phyloP scores from a whole-genome alignment of 441 rosid genomes.

The Brassica hybrid region DNA sequence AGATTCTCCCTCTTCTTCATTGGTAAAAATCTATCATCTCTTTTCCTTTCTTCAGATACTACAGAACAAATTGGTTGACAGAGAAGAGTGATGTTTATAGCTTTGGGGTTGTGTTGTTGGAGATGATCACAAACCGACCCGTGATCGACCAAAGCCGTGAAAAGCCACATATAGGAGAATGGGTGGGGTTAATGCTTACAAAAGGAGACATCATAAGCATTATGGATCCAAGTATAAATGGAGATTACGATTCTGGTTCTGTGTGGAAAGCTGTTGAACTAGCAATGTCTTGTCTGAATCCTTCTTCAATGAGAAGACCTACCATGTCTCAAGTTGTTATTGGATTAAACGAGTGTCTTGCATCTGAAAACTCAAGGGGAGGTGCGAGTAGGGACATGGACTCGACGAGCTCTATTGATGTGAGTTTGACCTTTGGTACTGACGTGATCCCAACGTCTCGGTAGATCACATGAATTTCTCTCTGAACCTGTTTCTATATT shows the following conservation, averaged over 20 bases:
- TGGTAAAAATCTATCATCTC: neutral
- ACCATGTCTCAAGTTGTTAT: slow-evolving; percentile 51
- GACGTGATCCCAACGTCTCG: slow-evolving; percentile 21
- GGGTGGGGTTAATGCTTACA: slow-evolving; percentile 49
- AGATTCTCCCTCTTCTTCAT: neutral
- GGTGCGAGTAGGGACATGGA: slow-evolving; percentile 18
- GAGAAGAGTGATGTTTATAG: slow-evolving; percentile 54
- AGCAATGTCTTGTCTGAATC: slow-evolving; percentile 54
- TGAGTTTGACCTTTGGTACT: slow-evolving; percentile 28
- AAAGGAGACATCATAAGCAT: slow-evolving; percentile 52
- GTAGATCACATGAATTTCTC: neutral
- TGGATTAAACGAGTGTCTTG: slow-evolving; percentile 57
- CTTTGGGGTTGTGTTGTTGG: slow-evolving; percentile 49
- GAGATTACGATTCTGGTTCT: slow-evolving; percentile 48
- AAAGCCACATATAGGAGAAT: slow-evolving; percentile 41
- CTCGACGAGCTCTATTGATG: slow-evolving; percentile 35
- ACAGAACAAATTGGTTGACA: slow-evolving; percentile 31
- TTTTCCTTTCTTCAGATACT: slow-evolving; percentile 25
- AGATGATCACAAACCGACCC: slow-evolving; percentile 38
- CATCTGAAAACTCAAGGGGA: slow-evolving; percentile 34
- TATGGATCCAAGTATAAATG: slow-evolving; percentile 55
- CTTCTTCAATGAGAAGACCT: slow-evolving; percentile 46
- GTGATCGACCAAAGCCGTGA: slow-evolving; percentile 37
- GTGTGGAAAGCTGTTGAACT: slow-evolving; percentile 61
- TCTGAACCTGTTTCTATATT: too few species aligned